These are phyloP conservation scores for Hyparrhenia diplandra DNA, from an alignment of 176 grass and related monocot species.

Conservation along the genomic window DNA sequence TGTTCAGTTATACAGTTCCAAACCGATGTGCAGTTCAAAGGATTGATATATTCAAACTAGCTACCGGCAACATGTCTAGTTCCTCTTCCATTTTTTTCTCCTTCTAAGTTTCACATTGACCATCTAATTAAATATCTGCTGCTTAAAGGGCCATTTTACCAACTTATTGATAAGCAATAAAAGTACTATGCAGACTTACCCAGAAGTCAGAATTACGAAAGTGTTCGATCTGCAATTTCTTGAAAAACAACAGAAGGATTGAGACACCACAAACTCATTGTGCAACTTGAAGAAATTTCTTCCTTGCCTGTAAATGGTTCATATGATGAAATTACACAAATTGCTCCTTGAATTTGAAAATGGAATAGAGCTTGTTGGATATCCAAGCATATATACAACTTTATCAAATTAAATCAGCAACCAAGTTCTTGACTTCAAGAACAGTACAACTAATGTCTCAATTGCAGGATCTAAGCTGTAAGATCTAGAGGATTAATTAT, in stretches of 20 bases:
- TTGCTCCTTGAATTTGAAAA: background rate
- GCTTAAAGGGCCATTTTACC: background rate
- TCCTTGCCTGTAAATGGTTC: constrained; percentile 44
- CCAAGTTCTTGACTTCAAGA: constrained; percentile 17
- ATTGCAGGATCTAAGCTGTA: background rate
- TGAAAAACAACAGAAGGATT: constrained; percentile 87
- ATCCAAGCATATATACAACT: background rate
- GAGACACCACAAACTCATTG: constrained; percentile 92
- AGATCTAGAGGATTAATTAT: background rate
- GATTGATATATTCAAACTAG: background rate
- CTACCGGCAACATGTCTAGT: background rate
- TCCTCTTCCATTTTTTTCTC: background rate
- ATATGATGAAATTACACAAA: background rate
- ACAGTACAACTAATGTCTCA: background rate
- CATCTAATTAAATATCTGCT: background rate
- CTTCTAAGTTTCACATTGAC: background rate
- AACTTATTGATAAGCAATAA: background rate
- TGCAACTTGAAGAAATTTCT: constrained; percentile 43
- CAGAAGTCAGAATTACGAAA: constrained; percentile 95
- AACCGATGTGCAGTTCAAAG: background rate
- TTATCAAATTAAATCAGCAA: constrained; percentile 18
- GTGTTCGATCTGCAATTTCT: constrained; percentile 70
- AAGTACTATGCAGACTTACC: constrained; percentile 37
- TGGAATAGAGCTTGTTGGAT: constrained; percentile 10
- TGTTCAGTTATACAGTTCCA: background rate